Conservation (phyloP, 1,284 basidiomycete genomes). For the Trametes versicolor region DNA sequence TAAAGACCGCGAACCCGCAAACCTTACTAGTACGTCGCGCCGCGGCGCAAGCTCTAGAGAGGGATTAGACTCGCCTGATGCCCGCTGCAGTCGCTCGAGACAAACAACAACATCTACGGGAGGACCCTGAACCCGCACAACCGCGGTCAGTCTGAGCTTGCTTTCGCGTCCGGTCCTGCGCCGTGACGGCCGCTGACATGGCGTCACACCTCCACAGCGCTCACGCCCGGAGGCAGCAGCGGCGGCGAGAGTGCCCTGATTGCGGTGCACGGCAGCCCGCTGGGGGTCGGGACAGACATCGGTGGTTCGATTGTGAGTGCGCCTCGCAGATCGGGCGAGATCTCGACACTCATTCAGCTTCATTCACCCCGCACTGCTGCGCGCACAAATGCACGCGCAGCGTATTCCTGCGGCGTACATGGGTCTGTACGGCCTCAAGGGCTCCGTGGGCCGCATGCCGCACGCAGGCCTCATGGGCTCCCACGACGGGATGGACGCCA, state of each 20-base stretch:
- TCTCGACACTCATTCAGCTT: slow-evolving; percentile 14
- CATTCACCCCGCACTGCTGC: not conserved
- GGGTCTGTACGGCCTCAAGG: slow-evolving; percentile 66
- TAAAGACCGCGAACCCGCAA: slow-evolving; percentile 67
- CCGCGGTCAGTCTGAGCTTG: slow-evolving; percentile 42
- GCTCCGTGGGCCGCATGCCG: slow-evolving; percentile 59
- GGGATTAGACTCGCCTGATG: slow-evolving; percentile 15
- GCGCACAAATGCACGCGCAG: slow-evolving; percentile 34
- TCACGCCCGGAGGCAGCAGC: slow-evolving; percentile 67
- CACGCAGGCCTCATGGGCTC: slow-evolving; percentile 61
- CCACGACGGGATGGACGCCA: slow-evolving; percentile 64
- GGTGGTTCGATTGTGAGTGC: slow-evolving; percentile 56
- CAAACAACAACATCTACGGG: slow-evolving; percentile 63
- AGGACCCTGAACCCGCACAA: slow-evolving; percentile 65
- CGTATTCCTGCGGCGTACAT: slow-evolving; percentile 57
- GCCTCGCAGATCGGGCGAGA: slow-evolving; percentile 19
- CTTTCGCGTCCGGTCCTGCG: slow-evolving; percentile 6
- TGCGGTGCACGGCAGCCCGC: slow-evolving; percentile 61
- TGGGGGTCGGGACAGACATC: slow-evolving; percentile 72
- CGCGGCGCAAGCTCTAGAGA: not conserved
- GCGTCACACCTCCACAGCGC: slow-evolving; percentile 34
- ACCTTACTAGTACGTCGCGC: slow-evolving; percentile 53
- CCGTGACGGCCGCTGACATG: slow-evolving; percentile 26
- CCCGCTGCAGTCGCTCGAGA: slow-evolving; percentile 54
- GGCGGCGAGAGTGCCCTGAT: slow-evolving; percentile 75